These are phyloP conservation scores for Posidonia oceanica DNA, from an alignment of 116 monocot genomes.

Conservation along the genomic window DNA sequence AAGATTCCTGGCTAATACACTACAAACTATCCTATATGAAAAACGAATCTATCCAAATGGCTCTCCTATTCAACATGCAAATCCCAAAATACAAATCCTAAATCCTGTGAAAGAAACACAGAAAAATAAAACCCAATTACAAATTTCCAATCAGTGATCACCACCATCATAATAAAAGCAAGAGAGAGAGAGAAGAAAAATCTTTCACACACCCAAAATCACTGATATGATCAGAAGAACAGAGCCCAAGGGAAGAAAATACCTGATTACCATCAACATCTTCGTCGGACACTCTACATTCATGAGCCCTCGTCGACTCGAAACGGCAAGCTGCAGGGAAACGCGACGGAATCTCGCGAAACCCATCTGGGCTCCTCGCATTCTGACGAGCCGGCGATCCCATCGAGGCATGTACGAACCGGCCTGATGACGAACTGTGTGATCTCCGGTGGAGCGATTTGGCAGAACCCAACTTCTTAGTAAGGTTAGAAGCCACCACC, in stretches of 20 bases:
- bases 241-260: neutral
- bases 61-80: too few species aligned
- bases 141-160: too few species aligned
- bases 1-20: too few species aligned
- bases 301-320: constrained; percentile 3
- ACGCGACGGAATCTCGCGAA: neutral
- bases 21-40: too few species aligned
- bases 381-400: neutral
- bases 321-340: neutral
- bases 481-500: neutral
- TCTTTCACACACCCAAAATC: neutral
- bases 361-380: neutral
- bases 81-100: too few species aligned
- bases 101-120: too few species aligned
- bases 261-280: constrained; percentile 6
- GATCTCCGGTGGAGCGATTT: neutral
- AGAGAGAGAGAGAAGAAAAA: too few species aligned
- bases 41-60: too few species aligned
- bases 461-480: neutral
- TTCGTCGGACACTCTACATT: neutral
- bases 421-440: neutral
- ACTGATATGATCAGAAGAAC: neutral
- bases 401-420: neutral
- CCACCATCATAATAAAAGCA: too few species aligned
- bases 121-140: too few species aligned